Percentiles rank a stretch among this genome's conserved stretches.
These are phyloP conservation scores for Podospora appendiculata DNA, from an alignment of 495 filamentous ascomycete genomes.

Conservation along the genomic window DNA sequence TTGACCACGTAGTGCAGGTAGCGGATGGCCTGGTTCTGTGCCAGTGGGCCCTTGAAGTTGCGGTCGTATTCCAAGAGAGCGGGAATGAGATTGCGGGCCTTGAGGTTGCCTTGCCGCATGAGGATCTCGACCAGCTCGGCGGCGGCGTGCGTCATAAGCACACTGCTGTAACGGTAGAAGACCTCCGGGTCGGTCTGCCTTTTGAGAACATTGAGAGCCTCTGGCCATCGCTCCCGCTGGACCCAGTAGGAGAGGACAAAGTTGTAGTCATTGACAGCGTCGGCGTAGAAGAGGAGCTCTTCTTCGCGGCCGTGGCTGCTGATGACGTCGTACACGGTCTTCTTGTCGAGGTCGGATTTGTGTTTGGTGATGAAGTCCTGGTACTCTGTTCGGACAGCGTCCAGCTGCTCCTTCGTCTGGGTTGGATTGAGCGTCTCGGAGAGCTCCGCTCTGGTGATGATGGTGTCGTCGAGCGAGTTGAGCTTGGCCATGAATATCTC, in stretches of 20 bases:
- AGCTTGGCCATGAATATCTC: conserved; percentile 97
- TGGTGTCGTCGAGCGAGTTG: conserved; percentile 88
- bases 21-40: conserved; percentile 85
- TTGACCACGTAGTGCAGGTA: conserved; percentile 93
- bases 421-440: conserved; percentile 59
- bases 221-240: conserved; percentile 89
- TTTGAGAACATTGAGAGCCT: conserved; percentile 80
- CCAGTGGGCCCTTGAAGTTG: conserved; percentile 51
- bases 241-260: conserved; percentile 97
- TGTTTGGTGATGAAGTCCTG: conserved; percentile 80
- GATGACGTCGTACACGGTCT: conserved; percentile 92
- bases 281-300: conserved; percentile 86
- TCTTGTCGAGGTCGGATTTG: conserved; percentile 77
- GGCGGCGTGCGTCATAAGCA: conserved; percentile 85
- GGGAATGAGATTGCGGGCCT: conserved; percentile 81
- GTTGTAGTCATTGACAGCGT: conserved; percentile 79
- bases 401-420: conserved; percentile 67
- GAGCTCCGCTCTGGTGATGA: conserved; percentile 82
- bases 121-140: conserved; percentile 83
- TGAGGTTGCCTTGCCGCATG: conserved; percentile 85
- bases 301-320: conserved; percentile 91
- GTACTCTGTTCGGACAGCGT: conserved; percentile 63
- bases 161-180: conserved; percentile 92
- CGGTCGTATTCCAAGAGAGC: conserved; percentile 90
- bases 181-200: conserved; percentile 85